Base-by-base conservation (phyloP, 139 green algal genomes). In the Closterium sp. region DNA sequence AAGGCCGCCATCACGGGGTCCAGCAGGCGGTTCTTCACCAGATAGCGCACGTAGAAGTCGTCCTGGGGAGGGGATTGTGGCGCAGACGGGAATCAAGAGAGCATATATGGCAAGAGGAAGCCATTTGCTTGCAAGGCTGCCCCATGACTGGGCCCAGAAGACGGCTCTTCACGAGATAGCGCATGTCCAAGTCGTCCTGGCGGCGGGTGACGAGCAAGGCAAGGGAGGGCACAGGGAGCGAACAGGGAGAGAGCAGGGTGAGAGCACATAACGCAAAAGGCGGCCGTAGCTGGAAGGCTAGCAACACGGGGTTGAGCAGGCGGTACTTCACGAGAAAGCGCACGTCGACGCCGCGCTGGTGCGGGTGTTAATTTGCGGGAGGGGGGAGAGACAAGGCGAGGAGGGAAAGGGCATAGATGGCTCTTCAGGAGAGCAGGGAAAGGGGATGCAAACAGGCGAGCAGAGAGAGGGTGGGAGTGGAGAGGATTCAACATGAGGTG, bases 131-230 rank as follows among this genome's bases (percentile, higher is more conserved):
- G 16, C 64, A 83, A 83, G 16, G 12, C 64, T 83, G 10, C 16
- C 16, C 64, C 85, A 99, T 95, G 83, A 99, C 90, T 2, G 87
- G 91, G 95, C 96, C 76, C 96, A 96, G 88, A 33, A 98, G 90
- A 88, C 96, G 95, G 90, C 98, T 95, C 84, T 96, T 96, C 1
- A 97, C 84, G 10, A 98, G 86, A 90, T 97, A 96, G 55, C 95
- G 93, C 90, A 97, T 92, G 95, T 98, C 98, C 84, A 98, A 98
- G 32, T 97, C 96, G 88, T 98, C 97, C 89, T 95, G 93, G 35
- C n/a, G 25, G 19, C 7, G 28, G 83, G 30, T n/a, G n/a, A n/a
- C n/a, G n/a, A n/a, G n/a, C n/a, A n/a, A 23, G n/a, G 76, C 10
- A 85, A 7, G n/a, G 76, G 28, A 84, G n/a, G n/a, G 3, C 16